Conservation (phyloP, 2,329 filamentous ascomycete species). For the Xylariaceae sp. region DNA sequence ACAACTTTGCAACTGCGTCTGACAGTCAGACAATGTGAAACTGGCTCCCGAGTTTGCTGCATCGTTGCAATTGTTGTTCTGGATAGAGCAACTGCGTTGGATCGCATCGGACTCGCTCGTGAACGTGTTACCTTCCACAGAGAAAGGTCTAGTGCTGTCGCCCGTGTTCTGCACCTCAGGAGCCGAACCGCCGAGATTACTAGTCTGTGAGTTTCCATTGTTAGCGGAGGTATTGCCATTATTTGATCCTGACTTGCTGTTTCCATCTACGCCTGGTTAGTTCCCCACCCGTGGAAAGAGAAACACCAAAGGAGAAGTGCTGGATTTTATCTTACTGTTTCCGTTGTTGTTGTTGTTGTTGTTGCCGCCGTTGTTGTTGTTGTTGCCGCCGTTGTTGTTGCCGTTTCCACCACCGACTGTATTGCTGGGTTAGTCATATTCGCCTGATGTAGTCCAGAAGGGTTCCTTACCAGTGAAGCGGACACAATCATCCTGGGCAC, state of each 20-base stretch:
- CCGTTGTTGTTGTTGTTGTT: constrained; percentile 11
- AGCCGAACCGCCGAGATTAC: no score
- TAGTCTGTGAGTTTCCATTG: background rate
- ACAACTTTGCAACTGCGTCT: constrained; percentile 39
- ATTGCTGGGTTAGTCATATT: constrained; percentile 6
- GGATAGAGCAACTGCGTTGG: constrained; percentile 58
- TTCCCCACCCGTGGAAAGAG: no score
- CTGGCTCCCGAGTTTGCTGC: constrained; percentile 49
- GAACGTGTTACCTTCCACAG: constrained; percentile 42
- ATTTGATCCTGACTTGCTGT: background rate
- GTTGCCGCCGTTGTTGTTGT: constrained; percentile 16
- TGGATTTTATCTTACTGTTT: background rate
- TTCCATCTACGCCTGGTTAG: background rate
- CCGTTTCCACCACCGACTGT: constrained; percentile 12
- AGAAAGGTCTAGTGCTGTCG: constrained; percentile 18
- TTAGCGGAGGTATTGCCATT: background rate
- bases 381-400: constrained; percentile 18
- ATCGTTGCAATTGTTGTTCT: constrained; percentile 57
- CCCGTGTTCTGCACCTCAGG: background rate
- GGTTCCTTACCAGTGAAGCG: constrained; percentile 47
- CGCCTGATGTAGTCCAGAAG: no score
- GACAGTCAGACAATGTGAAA: constrained; percentile 47
- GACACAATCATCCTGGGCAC: constrained; percentile 61
- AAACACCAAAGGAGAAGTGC: background rate
- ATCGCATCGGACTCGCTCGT: constrained; percentile 50